Conservation (phyloP, 257 asterid genomes). For the Solanum pinnatisectum region DNA sequence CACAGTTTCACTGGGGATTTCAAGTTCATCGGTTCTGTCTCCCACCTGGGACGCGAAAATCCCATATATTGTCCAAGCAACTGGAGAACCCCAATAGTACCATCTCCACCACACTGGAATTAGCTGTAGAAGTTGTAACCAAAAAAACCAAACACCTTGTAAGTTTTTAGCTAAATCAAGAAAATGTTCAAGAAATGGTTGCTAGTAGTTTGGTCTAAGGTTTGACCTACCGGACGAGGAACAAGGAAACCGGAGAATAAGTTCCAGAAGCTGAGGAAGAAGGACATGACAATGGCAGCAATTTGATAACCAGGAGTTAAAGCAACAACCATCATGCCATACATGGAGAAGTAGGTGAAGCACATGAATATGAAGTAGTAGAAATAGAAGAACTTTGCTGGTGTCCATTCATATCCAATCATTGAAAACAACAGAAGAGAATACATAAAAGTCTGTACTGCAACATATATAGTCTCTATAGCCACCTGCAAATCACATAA, state of each 20-base stretch:
- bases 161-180: neutral
- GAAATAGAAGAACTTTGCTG: conserved; percentile 55
- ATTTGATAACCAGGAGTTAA: conserved; percentile 70
- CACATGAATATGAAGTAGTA: conserved; percentile 88
- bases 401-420: conserved; percentile 75
- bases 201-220: neutral
- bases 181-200: neutral
- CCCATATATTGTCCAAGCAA: conserved; percentile 74
- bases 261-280: conserved; percentile 87
- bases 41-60: conserved; percentile 54
- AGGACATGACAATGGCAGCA: conserved; percentile 77
- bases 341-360: conserved; percentile 82
- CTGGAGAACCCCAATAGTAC: conserved; percentile 92
- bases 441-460: conserved; percentile 52
- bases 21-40: conserved; percentile 23
- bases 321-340: conserved; percentile 88
- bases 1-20: conserved; percentile 11
- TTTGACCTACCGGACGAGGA: conserved; percentile 58
- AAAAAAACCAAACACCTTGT: neutral
- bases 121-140: conserved; percentile 29
- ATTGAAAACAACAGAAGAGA: conserved; percentile 61
- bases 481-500: conserved; percentile 39
- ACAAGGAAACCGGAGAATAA: conserved; percentile 79
- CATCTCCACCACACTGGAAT: conserved; percentile 91
- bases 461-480: conserved; percentile 66